Percentiles rank a stretch among this genome's conserved stretches.
Evolutionary conservation across 1,284 basidiomycete genomes (phyloP).

Genomic region (Irpex lacteus): DNA sequence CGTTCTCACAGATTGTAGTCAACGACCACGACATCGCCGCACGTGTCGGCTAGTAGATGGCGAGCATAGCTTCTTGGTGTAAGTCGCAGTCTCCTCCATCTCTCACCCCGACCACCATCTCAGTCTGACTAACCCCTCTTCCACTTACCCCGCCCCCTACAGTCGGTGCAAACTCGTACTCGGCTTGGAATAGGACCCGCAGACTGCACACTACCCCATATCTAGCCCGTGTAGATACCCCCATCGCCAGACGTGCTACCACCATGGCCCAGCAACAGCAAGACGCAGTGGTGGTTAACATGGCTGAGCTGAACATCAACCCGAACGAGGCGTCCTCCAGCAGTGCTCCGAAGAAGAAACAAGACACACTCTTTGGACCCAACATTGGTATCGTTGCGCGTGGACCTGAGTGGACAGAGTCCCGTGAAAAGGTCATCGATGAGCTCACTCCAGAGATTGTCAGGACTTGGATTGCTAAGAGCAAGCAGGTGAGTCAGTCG

Average conservation of each 20-base stretch:
- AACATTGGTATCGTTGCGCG: slow-evolving; percentile 55
- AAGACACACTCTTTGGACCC: slow-evolving; percentile 65
- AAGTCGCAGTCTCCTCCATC: slow-evolving; percentile 12
- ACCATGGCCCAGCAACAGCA: slow-evolving; percentile 36
- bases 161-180: slow-evolving; percentile 39
- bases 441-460: slow-evolving; percentile 77
- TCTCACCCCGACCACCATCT: not conserved
- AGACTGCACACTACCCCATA: slow-evolving; percentile 46
- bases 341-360: slow-evolving; percentile 37
- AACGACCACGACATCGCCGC: slow-evolving; percentile 1
- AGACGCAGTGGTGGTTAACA: slow-evolving; percentile 37
- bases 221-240: slow-evolving; percentile 47
- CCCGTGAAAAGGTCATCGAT: slow-evolving; percentile 48
- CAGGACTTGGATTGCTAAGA: slow-evolving; percentile 78
- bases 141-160: not conserved
- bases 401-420: slow-evolving; percentile 43
- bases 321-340: slow-evolving; percentile 17
- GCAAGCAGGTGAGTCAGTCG: slow-evolving; percentile 69
- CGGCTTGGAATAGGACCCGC: slow-evolving; percentile 54
- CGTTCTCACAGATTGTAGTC: slow-evolving; percentile 1
- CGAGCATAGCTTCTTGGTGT: slow-evolving; percentile 35
- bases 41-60: slow-evolving; percentile 21
- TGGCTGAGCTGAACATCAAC: slow-evolving; percentile 26
- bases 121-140: not conserved
- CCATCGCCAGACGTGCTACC: slow-evolving; percentile 40